These are phyloP conservation scores for Euphorbia lathyris DNA, from an alignment of 345 rosid species.

Conservation along the genomic window DNA sequence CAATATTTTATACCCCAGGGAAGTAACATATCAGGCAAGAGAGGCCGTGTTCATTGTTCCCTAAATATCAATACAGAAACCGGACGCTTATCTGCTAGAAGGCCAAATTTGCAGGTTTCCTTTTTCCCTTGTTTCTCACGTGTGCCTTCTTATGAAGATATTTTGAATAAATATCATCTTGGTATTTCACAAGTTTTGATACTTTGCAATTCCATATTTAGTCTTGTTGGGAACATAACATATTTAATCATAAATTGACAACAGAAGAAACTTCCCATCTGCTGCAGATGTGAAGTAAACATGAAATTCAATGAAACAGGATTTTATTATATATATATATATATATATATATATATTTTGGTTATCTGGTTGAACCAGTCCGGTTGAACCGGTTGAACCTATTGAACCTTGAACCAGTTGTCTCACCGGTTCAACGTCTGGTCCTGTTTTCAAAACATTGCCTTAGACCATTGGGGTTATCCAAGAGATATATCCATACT, in stretches of 20 bases:
- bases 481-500: too few relatives aligned
- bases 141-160: background rate
- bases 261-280: background rate
- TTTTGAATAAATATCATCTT: background rate
- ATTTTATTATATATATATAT: too few relatives aligned
- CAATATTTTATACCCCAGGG: constrained; percentile 42
- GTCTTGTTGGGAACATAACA: background rate
- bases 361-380: too few relatives aligned
- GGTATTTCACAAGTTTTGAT: background rate
- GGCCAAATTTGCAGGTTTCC: constrained; percentile 90
- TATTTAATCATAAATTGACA: background rate
- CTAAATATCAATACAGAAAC: constrained; percentile 96
- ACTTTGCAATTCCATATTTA: background rate
- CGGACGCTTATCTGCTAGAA: constrained; percentile 97
- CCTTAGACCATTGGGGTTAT: too few relatives aligned
- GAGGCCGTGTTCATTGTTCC: constrained; percentile 91
- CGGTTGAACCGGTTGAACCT: too few relatives aligned
- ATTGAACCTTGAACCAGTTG: too few relatives aligned
- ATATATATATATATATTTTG: too few relatives aligned
- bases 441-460: too few relatives aligned
- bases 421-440: too few relatives aligned
- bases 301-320: background rate
- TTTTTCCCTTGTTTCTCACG: background rate
- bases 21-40: constrained; percentile 71
- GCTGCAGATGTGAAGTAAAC: background rate